These are phyloP conservation scores for Vaccinium darrowii DNA, from an alignment of 148 eudicot genomes.

Conservation along the genomic window DNA sequence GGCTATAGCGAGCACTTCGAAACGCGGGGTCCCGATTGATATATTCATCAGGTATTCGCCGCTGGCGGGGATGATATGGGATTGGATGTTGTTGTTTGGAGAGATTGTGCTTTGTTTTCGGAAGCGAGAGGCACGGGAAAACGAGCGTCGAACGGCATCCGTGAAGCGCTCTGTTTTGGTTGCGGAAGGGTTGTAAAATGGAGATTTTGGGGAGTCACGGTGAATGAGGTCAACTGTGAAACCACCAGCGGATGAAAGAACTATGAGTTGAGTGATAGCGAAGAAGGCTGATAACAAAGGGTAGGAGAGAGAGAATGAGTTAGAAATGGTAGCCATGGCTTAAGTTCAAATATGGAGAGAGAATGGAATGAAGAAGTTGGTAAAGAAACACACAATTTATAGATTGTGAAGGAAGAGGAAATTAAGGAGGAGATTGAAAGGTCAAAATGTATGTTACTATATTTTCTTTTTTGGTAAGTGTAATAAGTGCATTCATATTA, in stretches of 20 bases:
- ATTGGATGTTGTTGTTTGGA: not conserved
- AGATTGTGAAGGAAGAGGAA: not conserved
- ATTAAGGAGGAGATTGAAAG: not conserved
- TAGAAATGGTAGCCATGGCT: constrained; percentile 5
- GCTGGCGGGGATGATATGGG: not conserved
- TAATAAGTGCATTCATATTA: no score
- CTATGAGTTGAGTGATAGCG: not conserved
- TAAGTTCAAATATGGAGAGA: not conserved
- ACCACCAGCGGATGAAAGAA: not conserved
- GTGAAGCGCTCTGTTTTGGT: constrained; percentile 21
- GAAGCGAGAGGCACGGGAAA: constrained; percentile 7
- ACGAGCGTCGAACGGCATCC: constrained; percentile 14
- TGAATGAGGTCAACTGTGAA: constrained; percentile 35
- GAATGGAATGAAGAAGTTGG: not conserved
- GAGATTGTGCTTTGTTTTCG: not conserved
- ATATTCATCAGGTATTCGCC: constrained; percentile 39
- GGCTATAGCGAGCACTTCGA: constrained; percentile 22
- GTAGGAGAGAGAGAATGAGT: not conserved
- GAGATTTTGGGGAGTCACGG: constrained; percentile 39
- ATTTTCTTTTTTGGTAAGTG: no score
- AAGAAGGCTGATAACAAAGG: no score
- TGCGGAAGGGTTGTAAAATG: constrained; percentile 31
- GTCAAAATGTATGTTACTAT: not conserved
- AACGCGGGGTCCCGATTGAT: constrained; percentile 34
- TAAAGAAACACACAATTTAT: not conserved